phyloP scores from a whole-genome alignment of 2,329 filamentous ascomycete genomes.

The Akanthomyces uredinophilus region DNA sequence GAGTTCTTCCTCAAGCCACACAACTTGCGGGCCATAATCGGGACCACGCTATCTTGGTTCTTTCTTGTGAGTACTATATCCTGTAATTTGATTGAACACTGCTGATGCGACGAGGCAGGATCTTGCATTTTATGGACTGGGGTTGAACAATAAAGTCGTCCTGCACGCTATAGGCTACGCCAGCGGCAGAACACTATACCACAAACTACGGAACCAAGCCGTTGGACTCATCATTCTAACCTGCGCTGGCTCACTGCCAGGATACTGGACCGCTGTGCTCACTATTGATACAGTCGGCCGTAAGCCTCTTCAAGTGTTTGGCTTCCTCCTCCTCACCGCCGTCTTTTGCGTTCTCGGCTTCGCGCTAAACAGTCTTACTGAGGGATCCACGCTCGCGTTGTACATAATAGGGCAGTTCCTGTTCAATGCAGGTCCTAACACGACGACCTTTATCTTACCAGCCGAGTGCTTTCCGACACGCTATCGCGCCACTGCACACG shows the following conservation, averaged over 20 bases:
- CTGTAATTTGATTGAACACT: background rate
- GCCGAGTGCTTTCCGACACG: conserved; percentile 62
- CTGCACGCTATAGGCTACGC: conserved; percentile 68
- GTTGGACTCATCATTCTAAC: conserved; percentile 73
- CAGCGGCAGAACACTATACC: conserved; percentile 57
- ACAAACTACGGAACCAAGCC: conserved; percentile 65
- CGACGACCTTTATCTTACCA: conserved; percentile 60
- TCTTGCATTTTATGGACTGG: conserved; percentile 62
- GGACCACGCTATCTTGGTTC: conserved; percentile 78
- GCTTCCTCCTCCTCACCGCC: conserved; percentile 56
- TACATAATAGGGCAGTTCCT: conserved; percentile 63
- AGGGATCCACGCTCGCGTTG: conserved; percentile 49
- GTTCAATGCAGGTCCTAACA: conserved; percentile 62
- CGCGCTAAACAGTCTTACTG: conserved; percentile 44
- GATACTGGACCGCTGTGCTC: conserved; percentile 72
- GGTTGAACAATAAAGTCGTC: conserved; percentile 70
- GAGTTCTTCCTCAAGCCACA: conserved; percentile 64
- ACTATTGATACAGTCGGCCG: conserved; percentile 71
- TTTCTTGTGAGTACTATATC: conserved; percentile 48
- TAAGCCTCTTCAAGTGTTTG: conserved; percentile 66
- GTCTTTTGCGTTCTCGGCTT: conserved; percentile 61
- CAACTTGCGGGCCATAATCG: conserved; percentile 66
- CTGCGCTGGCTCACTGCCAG: conserved; percentile 71
- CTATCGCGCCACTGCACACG: conserved; percentile 58
- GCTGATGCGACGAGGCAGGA: conserved; percentile 41